Conservation (phyloP, 192 early-diverging fungal genomes). For the Entrophospora sp. region DNA sequence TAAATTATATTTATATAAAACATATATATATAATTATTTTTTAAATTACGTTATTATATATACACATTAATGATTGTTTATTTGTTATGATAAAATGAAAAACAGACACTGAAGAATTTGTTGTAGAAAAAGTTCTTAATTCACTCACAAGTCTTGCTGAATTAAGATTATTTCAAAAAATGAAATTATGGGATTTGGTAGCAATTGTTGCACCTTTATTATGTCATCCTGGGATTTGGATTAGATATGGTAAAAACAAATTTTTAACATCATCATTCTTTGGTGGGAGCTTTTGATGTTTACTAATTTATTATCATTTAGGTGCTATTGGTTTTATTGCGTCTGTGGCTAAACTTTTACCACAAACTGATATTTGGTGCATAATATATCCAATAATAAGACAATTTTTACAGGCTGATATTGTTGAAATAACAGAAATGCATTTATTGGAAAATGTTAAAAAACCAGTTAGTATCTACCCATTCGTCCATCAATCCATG, state of each 20-base stretch:
- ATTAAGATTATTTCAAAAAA: slow-evolving; percentile 66
- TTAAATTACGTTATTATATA: too few species aligned
- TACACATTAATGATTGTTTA: not conserved
- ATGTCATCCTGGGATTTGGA: slow-evolving; percentile 76
- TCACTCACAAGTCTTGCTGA: slow-evolving; percentile 72
- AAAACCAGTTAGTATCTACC: slow-evolving; percentile 46
- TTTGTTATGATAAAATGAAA: not conserved
- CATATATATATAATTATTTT: too few species aligned
- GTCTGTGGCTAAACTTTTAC: slow-evolving; percentile 49
- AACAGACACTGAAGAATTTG: slow-evolving; percentile 83
- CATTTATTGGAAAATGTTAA: slow-evolving; percentile 59
- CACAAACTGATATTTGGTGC: slow-evolving; percentile 66
- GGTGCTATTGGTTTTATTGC: slow-evolving; percentile 64
- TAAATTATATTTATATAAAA: slow-evolving; percentile 19
- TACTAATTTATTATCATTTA: slow-evolving; percentile 20
- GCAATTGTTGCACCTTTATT: slow-evolving; percentile 61
- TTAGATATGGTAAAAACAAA: slow-evolving; percentile 54
- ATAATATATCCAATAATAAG: slow-evolving; percentile 63
- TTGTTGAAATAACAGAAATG: slow-evolving; percentile 53
- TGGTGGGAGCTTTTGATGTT: not conserved
- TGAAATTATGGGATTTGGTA: slow-evolving; percentile 66
- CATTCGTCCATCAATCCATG: too few species aligned
- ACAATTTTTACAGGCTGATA: slow-evolving; percentile 59
- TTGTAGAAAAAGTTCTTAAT: slow-evolving; percentile 81
- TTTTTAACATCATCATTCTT: not conserved